Base-by-base conservation (phyloP, 768 basidiomycete genomes). In the button mushroom (Agaricus bisporus) region DNA sequence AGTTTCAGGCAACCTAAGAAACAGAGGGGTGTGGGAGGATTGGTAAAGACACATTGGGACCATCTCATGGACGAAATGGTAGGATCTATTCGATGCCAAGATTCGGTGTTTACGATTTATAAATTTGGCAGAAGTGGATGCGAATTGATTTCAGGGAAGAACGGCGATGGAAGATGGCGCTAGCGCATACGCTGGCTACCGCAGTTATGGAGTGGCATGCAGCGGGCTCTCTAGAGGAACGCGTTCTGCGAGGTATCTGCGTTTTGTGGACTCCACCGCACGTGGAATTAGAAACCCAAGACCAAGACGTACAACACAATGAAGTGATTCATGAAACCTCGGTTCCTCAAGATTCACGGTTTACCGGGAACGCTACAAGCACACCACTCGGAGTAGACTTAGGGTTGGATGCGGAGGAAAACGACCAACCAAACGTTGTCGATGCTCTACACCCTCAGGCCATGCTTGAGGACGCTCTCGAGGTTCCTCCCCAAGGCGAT, bases 21-120 rank as follows among this genome's bases (percentile, higher is more conserved):
- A 68, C 91, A 95, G 63, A 78, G 89, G 55, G 87, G 83, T 26
- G 77, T 93, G 15, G 83, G 86, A 18, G 83, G 85, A 1, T 60
- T 85, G 46, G 72, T 75, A 2, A 97, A 95, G 70, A 82, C 86
- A 0, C 93, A 98, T 63, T 95, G 92, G 92, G 97, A 98, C 65
- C 89, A 94, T 68, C 74, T 99, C 32, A 70, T 99, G 67, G 95
- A 98, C 56, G 97, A 99, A 69, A 93, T 98, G 93, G 92, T 91
- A 51, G 60, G 80, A 72, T 17, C 26, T 22, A 36, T 38, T 14
- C 48, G 38, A 15, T 41, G 29, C 61, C 38, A 7, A 17, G 42
- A 15, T 43, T 5, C 28, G 11, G 9, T 12, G 56, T 56, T n/a
- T 52, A 41, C 38, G 44, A 25, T 58, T 47, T 58, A 42, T 49